Evolutionary conservation across 306 rosid genomes (phyloP), one percentile per base, ranked within the genome.

Genomic region (Quercus gilva): DNA sequence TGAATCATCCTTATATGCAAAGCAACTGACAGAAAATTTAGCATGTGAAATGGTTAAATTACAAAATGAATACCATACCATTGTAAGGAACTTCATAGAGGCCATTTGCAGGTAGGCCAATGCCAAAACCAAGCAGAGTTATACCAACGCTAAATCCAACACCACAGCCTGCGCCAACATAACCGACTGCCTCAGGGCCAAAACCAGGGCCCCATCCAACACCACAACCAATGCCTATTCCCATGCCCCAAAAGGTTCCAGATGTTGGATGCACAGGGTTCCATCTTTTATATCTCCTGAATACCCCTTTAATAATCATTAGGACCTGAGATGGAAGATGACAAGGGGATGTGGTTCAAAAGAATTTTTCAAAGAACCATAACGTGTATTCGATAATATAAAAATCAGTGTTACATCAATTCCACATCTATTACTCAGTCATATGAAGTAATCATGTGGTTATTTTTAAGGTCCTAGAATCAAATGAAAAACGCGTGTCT

Each of bases 161-260:
- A 58, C 98, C 98, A 80, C 98, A 94, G 63, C 98, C 98, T 76
- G 98, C 89, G 76, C 98, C 98, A 78, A 94, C 98, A 82, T 91
- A 89, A 18, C 97, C 97, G 55, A 94, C 31, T 59, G 90, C 98
- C 71, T 94, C 97, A 85, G 98, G 95, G 65, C 98, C 98, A 88
- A 94, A 94, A 51, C 98, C 98, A 78, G 98, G 98, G 74, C 98
- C 98, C 98, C 98, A 94, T 81, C 98, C 98, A 60, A 94, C 86
- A 18, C 98, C 98, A 85, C 98, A 94, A 68, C 98, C 98, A 71
- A 92, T 64, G 28, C 98, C 98, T 67, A 94, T 75, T 68, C 98
- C 98, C 95, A 94, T 88, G 28, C 98, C 98, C 94, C 93, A 92
- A 84, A 94, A 94, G 60, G 98, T 91, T 25, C 98, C 98, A 78